These are phyloP conservation scores for Trypanosoma boissoni DNA, from an alignment of 208 protist species.

Conservation along the genomic window DNA sequence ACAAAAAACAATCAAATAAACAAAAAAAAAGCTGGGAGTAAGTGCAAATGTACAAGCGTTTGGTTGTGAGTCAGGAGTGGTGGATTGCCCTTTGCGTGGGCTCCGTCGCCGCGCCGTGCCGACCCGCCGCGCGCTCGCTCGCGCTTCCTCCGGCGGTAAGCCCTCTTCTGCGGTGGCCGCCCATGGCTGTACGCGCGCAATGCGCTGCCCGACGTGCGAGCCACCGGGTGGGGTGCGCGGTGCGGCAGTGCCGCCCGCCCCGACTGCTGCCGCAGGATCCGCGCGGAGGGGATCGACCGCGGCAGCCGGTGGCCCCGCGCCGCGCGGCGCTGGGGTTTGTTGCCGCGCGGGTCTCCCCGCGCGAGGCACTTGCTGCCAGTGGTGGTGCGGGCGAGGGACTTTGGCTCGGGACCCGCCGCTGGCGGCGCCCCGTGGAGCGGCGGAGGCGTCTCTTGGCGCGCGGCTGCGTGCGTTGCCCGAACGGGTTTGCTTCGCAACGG, in stretches of 20 bases:
- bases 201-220: conserved; percentile 14
- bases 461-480: conserved; percentile 34
- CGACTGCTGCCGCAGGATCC: conserved; percentile 35
- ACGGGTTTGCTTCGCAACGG: conserved; percentile 55
- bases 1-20: not conserved
- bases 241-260: conserved; percentile 18
- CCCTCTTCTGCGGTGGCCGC: conserved; percentile 42
- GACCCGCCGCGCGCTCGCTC: conserved; percentile 23
- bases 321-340: conserved; percentile 30
- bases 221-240: conserved; percentile 30
- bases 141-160: conserved; percentile 27
- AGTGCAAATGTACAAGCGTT: not conserved
- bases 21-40: not conserved
- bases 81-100: not conserved
- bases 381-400: conserved; percentile 55
- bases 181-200: conserved; percentile 31
- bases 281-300: conserved; percentile 27
- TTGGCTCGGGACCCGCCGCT: conserved; percentile 58
- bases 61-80: not conserved
- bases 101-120: conserved; percentile 4
- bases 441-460: conserved; percentile 23
- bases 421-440: conserved; percentile 30
- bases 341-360: conserved; percentile 38
- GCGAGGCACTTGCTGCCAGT: conserved; percentile 56
- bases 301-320: conserved; percentile 33